These are phyloP conservation scores for Vinca minor DNA, from an alignment of 257 asterid species.

Conservation along the genomic window DNA sequence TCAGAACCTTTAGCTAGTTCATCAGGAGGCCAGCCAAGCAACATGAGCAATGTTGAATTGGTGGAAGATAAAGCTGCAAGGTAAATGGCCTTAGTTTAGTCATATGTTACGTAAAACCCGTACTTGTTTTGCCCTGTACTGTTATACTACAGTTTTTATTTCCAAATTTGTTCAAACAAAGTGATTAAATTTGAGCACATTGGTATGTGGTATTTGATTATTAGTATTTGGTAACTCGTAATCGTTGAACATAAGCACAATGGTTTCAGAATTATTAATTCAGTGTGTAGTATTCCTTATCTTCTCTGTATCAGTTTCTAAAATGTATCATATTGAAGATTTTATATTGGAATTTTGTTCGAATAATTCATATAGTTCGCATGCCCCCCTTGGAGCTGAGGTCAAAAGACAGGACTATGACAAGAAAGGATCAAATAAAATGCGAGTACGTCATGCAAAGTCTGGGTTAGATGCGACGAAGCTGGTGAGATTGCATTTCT, in stretches of 20 bases:
- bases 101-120: too few species aligned
- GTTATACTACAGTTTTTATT: too few species aligned
- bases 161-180: too few species aligned
- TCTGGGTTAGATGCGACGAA: not conserved
- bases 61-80: too few species aligned
- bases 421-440: slow-evolving; percentile 33
- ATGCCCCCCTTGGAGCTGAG: slow-evolving; percentile 24
- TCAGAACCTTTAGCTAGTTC: too few species aligned
- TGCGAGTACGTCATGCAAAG: slow-evolving; percentile 7
- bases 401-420: slow-evolving; percentile 28
- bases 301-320: not conserved
- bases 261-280: not conserved
- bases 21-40: too few species aligned
- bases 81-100: too few species aligned
- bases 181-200: not conserved
- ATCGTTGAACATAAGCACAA: not conserved
- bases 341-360: not conserved
- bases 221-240: not conserved
- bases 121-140: too few species aligned
- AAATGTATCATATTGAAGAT: not conserved
- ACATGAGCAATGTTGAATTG: too few species aligned
- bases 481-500: slow-evolving; percentile 6
- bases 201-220: not conserved
- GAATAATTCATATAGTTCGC: slow-evolving; percentile 33
- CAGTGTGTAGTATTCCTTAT: too few species aligned